These are phyloP conservation scores for Aspergillus cavernicola DNA, from an alignment of 495 filamentous ascomycete species.

Conservation along the genomic window DNA sequence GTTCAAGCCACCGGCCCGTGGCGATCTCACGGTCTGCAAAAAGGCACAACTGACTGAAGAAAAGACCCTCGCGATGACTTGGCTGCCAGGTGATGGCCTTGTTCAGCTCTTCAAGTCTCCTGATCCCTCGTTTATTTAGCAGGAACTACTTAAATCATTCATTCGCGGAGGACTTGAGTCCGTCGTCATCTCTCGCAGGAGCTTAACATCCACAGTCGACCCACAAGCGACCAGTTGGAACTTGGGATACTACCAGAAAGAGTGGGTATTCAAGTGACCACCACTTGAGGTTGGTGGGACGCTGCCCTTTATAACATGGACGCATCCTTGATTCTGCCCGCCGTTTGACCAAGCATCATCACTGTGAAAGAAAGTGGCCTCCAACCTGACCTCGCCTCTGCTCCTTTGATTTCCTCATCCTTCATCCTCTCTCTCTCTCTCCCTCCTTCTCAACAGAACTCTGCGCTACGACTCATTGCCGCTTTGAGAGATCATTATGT, in stretches of 20 bases:
- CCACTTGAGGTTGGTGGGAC: slow-evolving; percentile 24
- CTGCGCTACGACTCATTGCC: slow-evolving; percentile 2
- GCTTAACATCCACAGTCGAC: slow-evolving; percentile 36
- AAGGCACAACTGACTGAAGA: neutral
- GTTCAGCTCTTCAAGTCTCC: neutral
- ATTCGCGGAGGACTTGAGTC: neutral
- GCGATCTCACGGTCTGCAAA: neutral
- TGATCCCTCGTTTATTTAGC: neutral
- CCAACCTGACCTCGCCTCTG: too few relatives aligned
- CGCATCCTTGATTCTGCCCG: slow-evolving; percentile 10
- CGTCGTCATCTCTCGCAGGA: slow-evolving; percentile 20
- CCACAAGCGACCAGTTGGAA: slow-evolving; percentile 33
- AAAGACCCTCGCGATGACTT: neutral
- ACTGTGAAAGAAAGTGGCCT: slow-evolving; percentile 7
- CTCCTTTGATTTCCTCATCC: neutral
- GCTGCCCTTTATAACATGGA: slow-evolving; percentile 37
- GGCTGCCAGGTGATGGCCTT: neutral
- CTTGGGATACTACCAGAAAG: slow-evolving; percentile 28
- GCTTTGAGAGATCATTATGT: slow-evolving; percentile 28
- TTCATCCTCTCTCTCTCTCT: neutral
- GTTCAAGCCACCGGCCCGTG: slow-evolving; percentile 1
- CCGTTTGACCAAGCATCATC: neutral
- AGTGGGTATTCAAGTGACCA: slow-evolving; percentile 31
- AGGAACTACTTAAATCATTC: too few relatives aligned
- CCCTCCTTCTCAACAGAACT: slow-evolving; percentile 1